phyloP scores from a whole-genome alignment of 2,329 filamentous ascomycete genomes.

The Trichophyton schoenleinii region DNA sequence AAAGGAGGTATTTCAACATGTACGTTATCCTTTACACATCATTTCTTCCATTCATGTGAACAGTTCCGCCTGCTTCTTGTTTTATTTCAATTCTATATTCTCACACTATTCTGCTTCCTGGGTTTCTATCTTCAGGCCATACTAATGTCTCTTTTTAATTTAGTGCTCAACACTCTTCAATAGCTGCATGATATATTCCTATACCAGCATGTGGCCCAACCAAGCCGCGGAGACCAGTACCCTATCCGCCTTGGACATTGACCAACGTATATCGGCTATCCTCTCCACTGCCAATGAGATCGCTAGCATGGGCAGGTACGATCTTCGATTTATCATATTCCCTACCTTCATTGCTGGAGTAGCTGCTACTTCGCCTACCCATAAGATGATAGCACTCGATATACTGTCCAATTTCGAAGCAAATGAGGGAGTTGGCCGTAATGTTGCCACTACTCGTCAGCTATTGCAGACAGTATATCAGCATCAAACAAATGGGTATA shows the following conservation, averaged over 20 bases:
- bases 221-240: slow-evolving; percentile 33
- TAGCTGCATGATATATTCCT: slow-evolving; percentile 40
- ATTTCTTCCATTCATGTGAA: background rate
- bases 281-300: slow-evolving; percentile 33
- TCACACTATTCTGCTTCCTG: background rate
- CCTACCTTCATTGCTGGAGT: slow-evolving; percentile 44
- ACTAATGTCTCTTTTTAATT: slow-evolving; percentile 2
- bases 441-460: slow-evolving; percentile 34
- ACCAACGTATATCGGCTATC: slow-evolving; percentile 34
- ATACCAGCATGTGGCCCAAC: slow-evolving; percentile 41
- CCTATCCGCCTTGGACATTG: slow-evolving; percentile 31
- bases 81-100: background rate
- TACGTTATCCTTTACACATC: slow-evolving; percentile 17
- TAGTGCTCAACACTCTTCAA: slow-evolving; percentile 38
- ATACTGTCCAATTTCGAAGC: slow-evolving; percentile 37
- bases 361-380: slow-evolving; percentile 27
- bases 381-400: slow-evolving; percentile 38
- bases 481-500: slow-evolving; percentile 33
- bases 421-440: slow-evolving; percentile 37
- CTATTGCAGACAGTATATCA: slow-evolving; percentile 39
- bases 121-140: background rate
- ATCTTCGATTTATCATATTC: slow-evolving; percentile 39
- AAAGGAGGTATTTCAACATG: slow-evolving; percentile 34
- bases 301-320: slow-evolving; percentile 26
- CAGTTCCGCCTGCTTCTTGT: background rate